Evolutionary conservation across 1,139 yeast genomes (phyloP).

Genomic region (Blastobotrys capitulatus): DNA sequence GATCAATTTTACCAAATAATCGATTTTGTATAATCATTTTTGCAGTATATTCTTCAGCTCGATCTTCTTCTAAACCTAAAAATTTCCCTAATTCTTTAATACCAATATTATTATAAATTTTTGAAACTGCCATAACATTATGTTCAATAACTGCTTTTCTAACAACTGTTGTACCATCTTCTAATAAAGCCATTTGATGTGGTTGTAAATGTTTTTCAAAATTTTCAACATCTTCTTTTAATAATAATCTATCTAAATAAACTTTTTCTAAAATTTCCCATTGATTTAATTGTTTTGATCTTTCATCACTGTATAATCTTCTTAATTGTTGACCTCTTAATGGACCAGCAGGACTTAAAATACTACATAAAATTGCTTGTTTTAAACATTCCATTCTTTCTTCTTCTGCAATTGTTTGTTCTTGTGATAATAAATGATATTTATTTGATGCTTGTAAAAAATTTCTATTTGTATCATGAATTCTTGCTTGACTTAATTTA

Average conservation of each 20-base stretch:
- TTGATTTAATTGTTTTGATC: constrained; percentile 23
- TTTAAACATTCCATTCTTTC: constrained; percentile 30
- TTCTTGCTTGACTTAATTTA: constrained; percentile 33
- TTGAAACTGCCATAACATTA: constrained; percentile 33
- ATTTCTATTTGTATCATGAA: constrained; percentile 30
- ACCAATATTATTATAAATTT: constrained; percentile 31
- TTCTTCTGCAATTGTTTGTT: constrained; percentile 25
- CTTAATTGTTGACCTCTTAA: constrained; percentile 30
- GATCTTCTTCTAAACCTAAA: constrained; percentile 26
- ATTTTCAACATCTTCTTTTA: constrained; percentile 26
- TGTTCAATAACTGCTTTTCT: constrained; percentile 34
- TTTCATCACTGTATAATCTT: constrained; percentile 30
- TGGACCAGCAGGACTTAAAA: constrained; percentile 36
- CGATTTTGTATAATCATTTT: constrained; percentile 34
- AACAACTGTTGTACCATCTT: constrained; percentile 32
- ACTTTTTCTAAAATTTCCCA: constrained; percentile 30
- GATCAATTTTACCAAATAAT: constrained; percentile 33
- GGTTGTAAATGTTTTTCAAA: constrained; percentile 26
- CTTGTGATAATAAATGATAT: constrained; percentile 31
- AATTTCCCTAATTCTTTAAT: constrained; percentile 27
- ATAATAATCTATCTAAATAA: constrained; percentile 28
- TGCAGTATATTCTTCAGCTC: constrained; percentile 32
- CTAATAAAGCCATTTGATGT: constrained; percentile 27
- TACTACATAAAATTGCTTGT: constrained; percentile 32
- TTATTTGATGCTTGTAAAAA: constrained; percentile 33